Evolutionary conservation across 1,284 basidiomycete species (phyloP).

Genomic region (Leccinum pallidistipes): DNA sequence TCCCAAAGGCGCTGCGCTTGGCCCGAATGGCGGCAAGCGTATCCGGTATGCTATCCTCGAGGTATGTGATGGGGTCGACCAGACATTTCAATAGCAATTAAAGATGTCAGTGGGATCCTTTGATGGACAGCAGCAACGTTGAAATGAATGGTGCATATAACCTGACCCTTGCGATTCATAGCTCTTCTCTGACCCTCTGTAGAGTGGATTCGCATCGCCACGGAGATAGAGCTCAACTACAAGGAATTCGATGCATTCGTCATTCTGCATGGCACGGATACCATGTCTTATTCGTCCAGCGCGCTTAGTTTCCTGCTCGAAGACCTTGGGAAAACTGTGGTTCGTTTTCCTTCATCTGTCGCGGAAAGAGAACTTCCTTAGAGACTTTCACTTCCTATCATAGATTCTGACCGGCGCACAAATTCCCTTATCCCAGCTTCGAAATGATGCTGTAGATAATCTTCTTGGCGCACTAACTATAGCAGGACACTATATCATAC

Average conservation of each 20-base stretch:
- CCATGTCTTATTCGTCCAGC: slow-evolving; percentile 88
- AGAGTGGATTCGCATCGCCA: slow-evolving; percentile 90
- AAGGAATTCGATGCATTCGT: slow-evolving; percentile 85
- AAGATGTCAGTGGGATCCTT: slow-evolving; percentile 69
- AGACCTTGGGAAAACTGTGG: slow-evolving; percentile 87
- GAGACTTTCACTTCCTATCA: neutral
- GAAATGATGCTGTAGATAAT: slow-evolving; percentile 91
- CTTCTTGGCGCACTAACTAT: slow-evolving; percentile 85
- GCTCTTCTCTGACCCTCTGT: slow-evolving; percentile 12
- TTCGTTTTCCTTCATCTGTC: slow-evolving; percentile 34
- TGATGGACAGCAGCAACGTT: slow-evolving; percentile 89
- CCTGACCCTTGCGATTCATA: neutral
- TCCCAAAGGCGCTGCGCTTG: slow-evolving; percentile 62
- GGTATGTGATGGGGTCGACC: slow-evolving; percentile 42
- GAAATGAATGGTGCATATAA: slow-evolving; percentile 62
- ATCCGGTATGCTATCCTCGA: slow-evolving; percentile 82
- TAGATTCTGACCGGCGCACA: slow-evolving; percentile 90
- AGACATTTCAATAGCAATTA: slow-evolving; percentile 6
- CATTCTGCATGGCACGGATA: slow-evolving; percentile 91
- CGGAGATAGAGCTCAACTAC: slow-evolving; percentile 91
- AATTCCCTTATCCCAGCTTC: slow-evolving; percentile 84
- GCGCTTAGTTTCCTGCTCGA: slow-evolving; percentile 89
- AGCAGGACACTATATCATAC: slow-evolving; percentile 89
- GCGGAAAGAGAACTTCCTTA: neutral
- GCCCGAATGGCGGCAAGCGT: slow-evolving; percentile 60